phyloP scores from a whole-genome alignment of 805 yeast species.

The Kodamaea neixiangensis region DNA sequence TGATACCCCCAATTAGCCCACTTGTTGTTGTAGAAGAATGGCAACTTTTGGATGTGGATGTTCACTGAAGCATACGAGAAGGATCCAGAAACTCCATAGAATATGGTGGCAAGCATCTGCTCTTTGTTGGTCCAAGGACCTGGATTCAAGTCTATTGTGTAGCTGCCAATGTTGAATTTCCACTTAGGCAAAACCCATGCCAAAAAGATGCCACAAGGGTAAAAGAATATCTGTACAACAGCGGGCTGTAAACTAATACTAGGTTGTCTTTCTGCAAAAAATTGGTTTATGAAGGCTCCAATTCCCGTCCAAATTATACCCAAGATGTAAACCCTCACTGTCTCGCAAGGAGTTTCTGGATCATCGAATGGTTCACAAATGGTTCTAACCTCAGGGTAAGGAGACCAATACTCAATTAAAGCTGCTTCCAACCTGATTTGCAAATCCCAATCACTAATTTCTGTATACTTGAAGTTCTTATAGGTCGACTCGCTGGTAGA shows the following conservation, averaged over 20 bases:
- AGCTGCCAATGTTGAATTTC: constrained; percentile 24
- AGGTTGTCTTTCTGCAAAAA: constrained; percentile 20
- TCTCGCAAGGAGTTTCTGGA: constrained; percentile 34
- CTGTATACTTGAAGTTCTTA: neutral
- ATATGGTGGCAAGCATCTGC: constrained; percentile 7
- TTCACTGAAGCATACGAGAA: constrained; percentile 24
- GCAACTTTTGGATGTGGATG: constrained; percentile 14
- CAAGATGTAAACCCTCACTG: constrained; percentile 32
- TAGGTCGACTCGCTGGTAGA: neutral
- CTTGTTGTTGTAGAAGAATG: constrained; percentile 11
- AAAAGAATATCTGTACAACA: constrained; percentile 20
- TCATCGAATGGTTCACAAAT: constrained; percentile 28
- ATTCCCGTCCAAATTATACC: constrained; percentile 21
- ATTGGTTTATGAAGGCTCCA: constrained; percentile 18
- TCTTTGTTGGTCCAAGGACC: constrained; percentile 56
- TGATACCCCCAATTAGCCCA: constrained; percentile 21
- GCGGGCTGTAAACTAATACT: constrained; percentile 14
- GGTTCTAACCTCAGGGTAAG: constrained; percentile 34
- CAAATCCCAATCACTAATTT: constrained; percentile 18
- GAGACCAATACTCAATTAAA: constrained; percentile 26
- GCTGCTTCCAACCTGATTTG: constrained; percentile 22
- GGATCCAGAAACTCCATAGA: constrained; percentile 27
- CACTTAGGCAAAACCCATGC: constrained; percentile 16
- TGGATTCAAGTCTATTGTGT: constrained; percentile 50
- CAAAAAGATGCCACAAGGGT: constrained; percentile 18